Conservation (phyloP, 179 eudicot genomes). For the Camellia oleifera region DNA sequence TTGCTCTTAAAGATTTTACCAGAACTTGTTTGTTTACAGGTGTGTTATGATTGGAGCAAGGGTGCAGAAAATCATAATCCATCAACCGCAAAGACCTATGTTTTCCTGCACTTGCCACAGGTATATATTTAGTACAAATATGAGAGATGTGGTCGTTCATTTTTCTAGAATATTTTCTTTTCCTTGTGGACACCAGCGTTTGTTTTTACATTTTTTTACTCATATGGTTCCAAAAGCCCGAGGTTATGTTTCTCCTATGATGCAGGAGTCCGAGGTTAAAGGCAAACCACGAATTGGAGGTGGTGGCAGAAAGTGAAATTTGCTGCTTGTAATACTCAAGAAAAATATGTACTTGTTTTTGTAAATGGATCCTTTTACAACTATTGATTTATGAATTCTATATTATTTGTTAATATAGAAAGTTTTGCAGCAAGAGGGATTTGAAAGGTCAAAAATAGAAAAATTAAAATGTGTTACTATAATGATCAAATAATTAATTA, state of each 20-base stretch:
- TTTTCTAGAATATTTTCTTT: too few relatives aligned
- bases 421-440: neutral
- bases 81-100: constrained; percentile 54
- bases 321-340: neutral
- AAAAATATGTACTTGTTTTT: neutral
- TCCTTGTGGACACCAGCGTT: neutral
- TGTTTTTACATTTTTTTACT: neutral
- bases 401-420: neutral
- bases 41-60: constrained; percentile 91
- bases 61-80: constrained; percentile 92
- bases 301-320: constrained; percentile 49
- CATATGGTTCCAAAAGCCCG: too few relatives aligned
- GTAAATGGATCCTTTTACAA: neutral
- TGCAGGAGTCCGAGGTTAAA: constrained; percentile 76
- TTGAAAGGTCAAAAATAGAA: too few relatives aligned
- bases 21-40: constrained; percentile 29
- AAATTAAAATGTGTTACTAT: too few relatives aligned
- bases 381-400: neutral
- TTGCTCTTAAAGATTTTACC: neutral
- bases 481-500: too few relatives aligned
- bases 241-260: neutral
- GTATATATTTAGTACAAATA: constrained; percentile 20
- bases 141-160: neutral
- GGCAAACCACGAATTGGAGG: constrained; percentile 58
- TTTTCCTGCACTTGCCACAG: constrained; percentile 69